phyloP scores from a whole-genome alignment of 306 rosid genomes.

The Trifolium subterraneum region DNA sequence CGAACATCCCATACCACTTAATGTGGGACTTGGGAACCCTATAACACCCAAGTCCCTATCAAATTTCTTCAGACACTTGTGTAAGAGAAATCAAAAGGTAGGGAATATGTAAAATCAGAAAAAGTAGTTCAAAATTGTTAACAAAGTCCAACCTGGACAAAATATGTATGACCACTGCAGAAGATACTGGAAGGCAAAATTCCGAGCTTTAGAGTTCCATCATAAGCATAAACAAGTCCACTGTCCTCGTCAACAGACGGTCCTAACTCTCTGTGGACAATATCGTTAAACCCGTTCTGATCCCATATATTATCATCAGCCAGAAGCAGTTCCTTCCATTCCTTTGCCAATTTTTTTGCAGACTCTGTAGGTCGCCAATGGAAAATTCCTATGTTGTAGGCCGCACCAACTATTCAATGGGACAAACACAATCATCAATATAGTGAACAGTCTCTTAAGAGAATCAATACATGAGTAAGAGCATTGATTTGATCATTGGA shows the following conservation, averaged over 20 bases:
- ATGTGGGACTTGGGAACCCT: not conserved
- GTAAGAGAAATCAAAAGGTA: slow-evolving; percentile 33
- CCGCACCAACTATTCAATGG: slow-evolving; percentile 65
- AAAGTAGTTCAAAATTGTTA: slow-evolving; percentile 15
- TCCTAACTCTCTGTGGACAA: slow-evolving; percentile 74
- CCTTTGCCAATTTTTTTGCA: slow-evolving; percentile 83
- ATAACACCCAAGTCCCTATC: not conserved
- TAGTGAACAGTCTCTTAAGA: not conserved
- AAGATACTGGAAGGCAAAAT: slow-evolving; percentile 86
- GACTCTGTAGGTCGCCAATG: slow-evolving; percentile 93
- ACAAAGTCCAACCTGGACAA: slow-evolving; percentile 76
- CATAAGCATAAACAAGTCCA: slow-evolving; percentile 86
- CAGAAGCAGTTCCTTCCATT: slow-evolving; percentile 81
- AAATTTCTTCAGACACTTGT: slow-evolving; percentile 25
- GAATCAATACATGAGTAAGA: not conserved
- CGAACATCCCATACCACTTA: not conserved
- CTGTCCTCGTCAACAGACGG: slow-evolving; percentile 74
- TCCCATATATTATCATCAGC: slow-evolving; percentile 93
- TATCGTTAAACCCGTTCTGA: slow-evolving; percentile 87
- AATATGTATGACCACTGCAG: slow-evolving; percentile 97
- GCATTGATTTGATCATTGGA: not conserved
- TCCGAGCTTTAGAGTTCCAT: slow-evolving; percentile 92
- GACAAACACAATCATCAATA: slow-evolving; percentile 28
- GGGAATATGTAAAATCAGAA: slow-evolving; percentile 17
- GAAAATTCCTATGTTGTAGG: slow-evolving; percentile 93